Evolutionary conservation across 2,329 filamentous ascomycete genomes (phyloP), one percentile per base, ranked within the genome.

Genomic region (Fusarium denticulatum): DNA sequence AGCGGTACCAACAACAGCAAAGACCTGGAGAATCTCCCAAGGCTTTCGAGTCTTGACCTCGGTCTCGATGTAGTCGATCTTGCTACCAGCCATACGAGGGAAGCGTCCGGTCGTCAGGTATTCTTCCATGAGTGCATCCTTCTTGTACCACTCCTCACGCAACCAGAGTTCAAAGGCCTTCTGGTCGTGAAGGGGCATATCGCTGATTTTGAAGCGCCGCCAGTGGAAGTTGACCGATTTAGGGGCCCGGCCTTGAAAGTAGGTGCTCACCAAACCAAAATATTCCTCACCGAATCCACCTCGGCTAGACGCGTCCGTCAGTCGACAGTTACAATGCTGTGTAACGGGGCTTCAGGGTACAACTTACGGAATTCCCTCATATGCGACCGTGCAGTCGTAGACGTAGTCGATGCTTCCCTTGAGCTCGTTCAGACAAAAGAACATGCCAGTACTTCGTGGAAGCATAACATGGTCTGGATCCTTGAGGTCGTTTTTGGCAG

Each of bases 221-320:
- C 96, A 99, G 83, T 97, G 93, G 86, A 98, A 95, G 82, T 98
- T 98, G 78, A 98, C 95, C 4, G 95, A 97, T 81, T 95, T 97
- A 4, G 96, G 96, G 2, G 95, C 92, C 3, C 94, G 90, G 18
- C 96, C 95, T 81, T 96, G 90, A 71, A 98, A 92, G 80, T 96
- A 97, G 8, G 94, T 97, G 55, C 95, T 95, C 6, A 90, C 89
- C 8, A 99, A 86, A 0, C 94, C 95, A 82, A 97, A 98, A 78
- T 94, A 93, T 55, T 97, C 91, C 80, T 98, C 95, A n/a, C 96
- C 95, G 75, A 92, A 98, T 77, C 93, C 88, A 43, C 92, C 93
- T 66, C 92, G 92, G 30, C 92, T 94, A 77, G 55, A 43, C 40
- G 58, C 30, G 46, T 50, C 34, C 26, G 64, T 79, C 57, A 77